Evolutionary conservation across 2,329 filamentous ascomycete genomes (phyloP).

Genomic region (Pseudopithomyces maydicus): DNA sequence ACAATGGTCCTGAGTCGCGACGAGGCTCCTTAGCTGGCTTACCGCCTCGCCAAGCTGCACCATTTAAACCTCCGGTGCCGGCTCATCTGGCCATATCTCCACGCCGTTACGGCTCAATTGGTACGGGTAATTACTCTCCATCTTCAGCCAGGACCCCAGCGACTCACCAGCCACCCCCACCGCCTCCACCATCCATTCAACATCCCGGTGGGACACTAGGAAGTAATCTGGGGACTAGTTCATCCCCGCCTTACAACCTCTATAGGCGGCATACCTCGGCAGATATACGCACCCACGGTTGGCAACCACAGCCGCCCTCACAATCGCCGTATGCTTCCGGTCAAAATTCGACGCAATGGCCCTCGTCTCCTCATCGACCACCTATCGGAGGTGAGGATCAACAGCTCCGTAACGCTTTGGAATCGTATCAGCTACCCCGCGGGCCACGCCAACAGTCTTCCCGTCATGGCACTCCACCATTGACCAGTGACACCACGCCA

Average conservation of each 20-base stretch:
- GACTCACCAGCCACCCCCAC: constrained; percentile 61
- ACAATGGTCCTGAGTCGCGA: constrained; percentile 68
- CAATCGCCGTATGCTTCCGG: constrained; percentile 72
- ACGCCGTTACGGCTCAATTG: constrained; percentile 86
- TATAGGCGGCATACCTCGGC: constrained; percentile 90
- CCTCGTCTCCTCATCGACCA: constrained; percentile 64
- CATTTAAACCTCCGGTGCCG: constrained; percentile 78
- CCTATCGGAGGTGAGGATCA: constrained; percentile 61
- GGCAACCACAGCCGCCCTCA: constrained; percentile 61
- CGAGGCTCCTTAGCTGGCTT: constrained; percentile 64
- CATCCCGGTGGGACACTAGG: constrained; percentile 60
- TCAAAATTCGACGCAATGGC: constrained; percentile 66
- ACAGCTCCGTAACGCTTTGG: constrained; percentile 71
- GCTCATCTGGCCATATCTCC: constrained; percentile 81
- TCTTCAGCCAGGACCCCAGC: constrained; percentile 76
- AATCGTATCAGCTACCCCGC: constrained; percentile 69
- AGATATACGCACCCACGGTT: constrained; percentile 78
- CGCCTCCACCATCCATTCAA: constrained; percentile 69
- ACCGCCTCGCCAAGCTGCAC: constrained; percentile 58
- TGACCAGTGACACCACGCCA: constrained; percentile 54
- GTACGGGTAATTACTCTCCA: constrained; percentile 69
- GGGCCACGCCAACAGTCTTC: constrained; percentile 56
- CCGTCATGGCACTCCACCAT: constrained; percentile 60
- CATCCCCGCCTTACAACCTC: constrained; percentile 68
- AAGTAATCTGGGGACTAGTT: constrained; percentile 49